phyloP scores from a whole-genome alignment of 1,284 basidiomycete species.

The Irpex rosettiformis region DNA sequence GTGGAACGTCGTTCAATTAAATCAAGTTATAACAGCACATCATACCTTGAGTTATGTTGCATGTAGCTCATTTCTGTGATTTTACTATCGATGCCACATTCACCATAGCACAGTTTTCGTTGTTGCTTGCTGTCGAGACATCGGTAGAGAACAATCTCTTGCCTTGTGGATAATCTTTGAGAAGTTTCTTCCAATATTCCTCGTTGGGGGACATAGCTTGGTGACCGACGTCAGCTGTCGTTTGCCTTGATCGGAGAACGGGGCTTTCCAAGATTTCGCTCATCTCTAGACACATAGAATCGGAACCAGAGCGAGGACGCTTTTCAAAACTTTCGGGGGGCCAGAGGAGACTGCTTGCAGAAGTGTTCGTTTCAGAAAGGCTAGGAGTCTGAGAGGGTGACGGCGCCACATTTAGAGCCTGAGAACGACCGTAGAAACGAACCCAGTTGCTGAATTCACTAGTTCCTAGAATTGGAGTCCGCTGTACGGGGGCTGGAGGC shows the following conservation, averaged over 20 bases:
- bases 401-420: conserved; percentile 7
- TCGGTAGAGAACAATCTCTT: not conserved
- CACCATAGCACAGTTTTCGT: not conserved
- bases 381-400: conserved; percentile 15
- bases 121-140: not conserved
- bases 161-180: not conserved
- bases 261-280: conserved; percentile 25
- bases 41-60: no score
- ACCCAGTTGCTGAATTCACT: conserved; percentile 17
- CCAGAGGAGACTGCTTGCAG: conserved; percentile 7
- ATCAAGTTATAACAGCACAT: no score
- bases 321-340: conserved; percentile 5
- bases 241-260: conserved; percentile 16
- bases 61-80: no score
- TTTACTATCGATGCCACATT: no score
- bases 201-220: not conserved
- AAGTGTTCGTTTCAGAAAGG: conserved; percentile 11
- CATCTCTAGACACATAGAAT: conserved; percentile 18
- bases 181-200: not conserved
- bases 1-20: no score
- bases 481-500: not conserved
- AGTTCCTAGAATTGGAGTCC: not conserved
- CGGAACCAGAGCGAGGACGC: conserved; percentile 4
- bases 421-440: conserved; percentile 14
- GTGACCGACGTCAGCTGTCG: not conserved